A percentile compares a stretch with the other conserved stretches of the same genome.
These are phyloP conservation scores for Cyamopsis tetragonoloba DNA, from an alignment of 306 rosid genomes.

Conservation along the genomic window DNA sequence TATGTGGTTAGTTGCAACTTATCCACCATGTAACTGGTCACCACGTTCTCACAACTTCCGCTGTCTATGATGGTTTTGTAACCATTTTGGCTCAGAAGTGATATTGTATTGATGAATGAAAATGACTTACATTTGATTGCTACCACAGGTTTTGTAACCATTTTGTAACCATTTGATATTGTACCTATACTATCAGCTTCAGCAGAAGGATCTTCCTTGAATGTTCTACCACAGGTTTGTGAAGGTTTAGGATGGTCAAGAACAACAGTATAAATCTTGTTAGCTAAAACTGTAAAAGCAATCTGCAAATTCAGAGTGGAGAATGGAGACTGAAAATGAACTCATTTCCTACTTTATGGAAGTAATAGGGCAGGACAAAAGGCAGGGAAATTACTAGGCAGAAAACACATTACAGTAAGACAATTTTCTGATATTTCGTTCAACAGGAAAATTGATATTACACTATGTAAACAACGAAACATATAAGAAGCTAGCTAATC, in stretches of 20 bases:
- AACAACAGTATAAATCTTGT: conserved; percentile 89
- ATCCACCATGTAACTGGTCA: no score
- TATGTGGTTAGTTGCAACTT: no score
- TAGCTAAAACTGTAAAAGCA: conserved; percentile 64
- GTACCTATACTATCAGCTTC: conserved; percentile 53
- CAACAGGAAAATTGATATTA: conserved; percentile 10
- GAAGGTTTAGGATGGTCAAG: conserved; percentile 81
- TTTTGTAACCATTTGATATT: no score
- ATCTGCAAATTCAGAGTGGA: conserved; percentile 57
- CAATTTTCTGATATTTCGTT: neutral
- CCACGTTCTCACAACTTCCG: no score
- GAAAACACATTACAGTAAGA: conserved; percentile 63
- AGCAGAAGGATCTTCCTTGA: conserved; percentile 39
- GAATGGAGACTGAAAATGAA: conserved; percentile 17
- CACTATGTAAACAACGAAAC: neutral
- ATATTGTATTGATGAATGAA: no score
- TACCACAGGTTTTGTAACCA: no score
- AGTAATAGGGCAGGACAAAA: conserved; percentile 29
- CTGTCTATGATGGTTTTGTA: no score
- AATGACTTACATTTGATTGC: no score
- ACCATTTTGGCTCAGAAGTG: no score
- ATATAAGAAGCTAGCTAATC: neutral
- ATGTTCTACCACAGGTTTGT: conserved; percentile 52
- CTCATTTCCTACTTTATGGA: conserved; percentile 14
- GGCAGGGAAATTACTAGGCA: conserved; percentile 62